These are phyloP conservation scores for Pezicula neosporulosa DNA, from an alignment of 2,329 filamentous ascomycete species.

Conservation along the genomic window DNA sequence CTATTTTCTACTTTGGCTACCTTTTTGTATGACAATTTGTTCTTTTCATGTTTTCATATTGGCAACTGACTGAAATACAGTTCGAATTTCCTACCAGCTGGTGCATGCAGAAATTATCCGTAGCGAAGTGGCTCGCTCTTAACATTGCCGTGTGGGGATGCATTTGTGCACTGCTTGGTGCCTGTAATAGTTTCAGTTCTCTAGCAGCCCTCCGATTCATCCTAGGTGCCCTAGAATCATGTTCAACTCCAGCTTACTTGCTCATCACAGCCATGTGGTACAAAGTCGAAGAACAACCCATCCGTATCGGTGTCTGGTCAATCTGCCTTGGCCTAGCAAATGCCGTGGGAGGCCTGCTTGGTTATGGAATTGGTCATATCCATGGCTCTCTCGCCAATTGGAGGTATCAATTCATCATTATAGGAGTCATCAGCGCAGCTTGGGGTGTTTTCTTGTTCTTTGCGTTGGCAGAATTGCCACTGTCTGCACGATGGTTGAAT, in stretches of 20 bases:
- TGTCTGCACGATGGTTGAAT: too few species aligned
- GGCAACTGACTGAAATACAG: neutral
- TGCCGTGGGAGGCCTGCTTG: conserved; percentile 44
- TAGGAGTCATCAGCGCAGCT: conserved; percentile 18
- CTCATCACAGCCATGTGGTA: conserved; percentile 53
- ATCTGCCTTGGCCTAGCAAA: conserved; percentile 45
- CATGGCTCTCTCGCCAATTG: conserved; percentile 51
- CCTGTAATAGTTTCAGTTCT: neutral
- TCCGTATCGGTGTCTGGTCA: conserved; percentile 56
- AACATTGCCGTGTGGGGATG: neutral
- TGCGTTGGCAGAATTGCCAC: neutral
- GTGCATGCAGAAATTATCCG: neutral
- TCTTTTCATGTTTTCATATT: neutral
- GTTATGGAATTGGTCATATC: conserved; percentile 51
- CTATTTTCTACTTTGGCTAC: neutral
- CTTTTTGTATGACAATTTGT: neutral
- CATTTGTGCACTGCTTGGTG: neutral
- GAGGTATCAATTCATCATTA: conserved; percentile 46
- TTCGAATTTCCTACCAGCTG: neutral
- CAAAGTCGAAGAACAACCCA: conserved; percentile 48
- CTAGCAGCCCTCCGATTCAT: conserved; percentile 2
- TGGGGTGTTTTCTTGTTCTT: conserved; percentile 34
- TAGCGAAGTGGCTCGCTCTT: neutral
- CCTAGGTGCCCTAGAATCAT: conserved; percentile 7
- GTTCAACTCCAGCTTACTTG: conserved; percentile 24